A percentile compares a stretch with the other conserved stretches of the same genome.
These are phyloP conservation scores for Cadophora gregata DNA, from an alignment of 2,329 filamentous ascomycete genomes.

Conservation along the genomic window DNA sequence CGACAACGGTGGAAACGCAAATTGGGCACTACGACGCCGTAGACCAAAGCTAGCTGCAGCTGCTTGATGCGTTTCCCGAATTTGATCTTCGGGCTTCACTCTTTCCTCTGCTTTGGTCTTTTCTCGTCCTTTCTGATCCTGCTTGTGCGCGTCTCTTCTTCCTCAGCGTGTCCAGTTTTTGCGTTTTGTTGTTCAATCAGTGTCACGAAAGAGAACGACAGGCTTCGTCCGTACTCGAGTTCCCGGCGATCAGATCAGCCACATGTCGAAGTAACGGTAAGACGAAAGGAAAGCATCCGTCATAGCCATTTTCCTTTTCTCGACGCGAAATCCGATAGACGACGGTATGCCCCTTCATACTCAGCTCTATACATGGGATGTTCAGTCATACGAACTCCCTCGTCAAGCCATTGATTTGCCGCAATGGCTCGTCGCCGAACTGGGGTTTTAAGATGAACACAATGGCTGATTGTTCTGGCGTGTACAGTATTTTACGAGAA, in stretches of 20 bases:
- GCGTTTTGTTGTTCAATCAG: constrained; percentile 5
- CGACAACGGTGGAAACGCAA: background rate
- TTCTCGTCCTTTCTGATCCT: constrained; percentile 6
- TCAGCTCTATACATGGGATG: constrained; percentile 17
- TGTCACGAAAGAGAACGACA: constrained; percentile 11
- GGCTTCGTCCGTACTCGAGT: constrained; percentile 22
- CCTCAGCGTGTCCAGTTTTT: constrained; percentile 14
- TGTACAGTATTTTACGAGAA: constrained; percentile 25
- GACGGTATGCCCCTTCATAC: constrained; percentile 27
- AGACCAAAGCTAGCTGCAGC: background rate
- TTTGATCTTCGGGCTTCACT: constrained; percentile 15
- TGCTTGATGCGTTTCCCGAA: constrained; percentile 14
- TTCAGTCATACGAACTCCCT: constrained; percentile 20
- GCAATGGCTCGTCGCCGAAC: constrained; percentile 14
- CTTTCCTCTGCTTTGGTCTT: background rate
- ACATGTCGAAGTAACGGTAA: constrained; percentile 24
- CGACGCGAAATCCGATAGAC: constrained; percentile 28
- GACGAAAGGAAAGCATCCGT: constrained; percentile 26
- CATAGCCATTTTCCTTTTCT: constrained; percentile 29
- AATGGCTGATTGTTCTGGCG: constrained; percentile 25
- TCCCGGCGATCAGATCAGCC: constrained; percentile 22
- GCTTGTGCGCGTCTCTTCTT: constrained; percentile 4
- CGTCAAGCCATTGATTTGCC: constrained; percentile 14
- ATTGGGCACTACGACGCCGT: constrained; percentile 11
- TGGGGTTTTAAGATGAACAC: constrained; percentile 11